Conservation (phyloP, 2,329 filamentous ascomycete genomes). For the Fusarium cicatricum region DNA sequence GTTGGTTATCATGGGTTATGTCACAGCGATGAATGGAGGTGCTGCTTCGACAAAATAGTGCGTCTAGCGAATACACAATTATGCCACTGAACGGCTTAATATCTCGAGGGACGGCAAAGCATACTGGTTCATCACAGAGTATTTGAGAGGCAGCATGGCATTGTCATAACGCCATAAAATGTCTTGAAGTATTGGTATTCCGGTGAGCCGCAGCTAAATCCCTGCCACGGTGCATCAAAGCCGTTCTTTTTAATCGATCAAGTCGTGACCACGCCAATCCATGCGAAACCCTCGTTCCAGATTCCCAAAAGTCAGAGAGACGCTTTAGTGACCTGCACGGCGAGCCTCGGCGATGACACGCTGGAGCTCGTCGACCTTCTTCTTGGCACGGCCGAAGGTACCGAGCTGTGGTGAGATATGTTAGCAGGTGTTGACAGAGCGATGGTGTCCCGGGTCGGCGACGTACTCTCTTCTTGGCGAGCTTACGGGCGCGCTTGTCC, state of each 20-base stretch:
- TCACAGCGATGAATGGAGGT: not conserved
- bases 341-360: slow-evolving; percentile 97
- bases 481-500: slow-evolving; percentile 99
- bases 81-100: too few relatives aligned
- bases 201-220: slow-evolving; percentile 45
- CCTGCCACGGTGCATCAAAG: slow-evolving; percentile 44
- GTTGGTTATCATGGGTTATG: slow-evolving; percentile 14
- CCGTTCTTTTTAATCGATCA: slow-evolving; percentile 44
- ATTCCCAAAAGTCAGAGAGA: slow-evolving; percentile 41
- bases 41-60: not conserved
- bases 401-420: slow-evolving; percentile 72
- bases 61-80: too few relatives aligned
- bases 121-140: not conserved
- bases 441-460: slow-evolving; percentile 1
- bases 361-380: slow-evolving; percentile 99
- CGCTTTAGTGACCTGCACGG: slow-evolving; percentile 65
- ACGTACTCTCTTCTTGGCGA: slow-evolving; percentile 98
- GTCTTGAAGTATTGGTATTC: slow-evolving; percentile 48
- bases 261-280: slow-evolving; percentile 50
- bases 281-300: slow-evolving; percentile 44
- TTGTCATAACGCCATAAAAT: slow-evolving; percentile 38
- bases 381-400: slow-evolving; percentile 98
- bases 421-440: slow-evolving; percentile 34
- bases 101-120: not conserved
- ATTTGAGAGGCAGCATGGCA: slow-evolving; percentile 19